Conservation (phyloP, 2,329 filamentous ascomycete species). For the Cladophialophora psammophila region DNA sequence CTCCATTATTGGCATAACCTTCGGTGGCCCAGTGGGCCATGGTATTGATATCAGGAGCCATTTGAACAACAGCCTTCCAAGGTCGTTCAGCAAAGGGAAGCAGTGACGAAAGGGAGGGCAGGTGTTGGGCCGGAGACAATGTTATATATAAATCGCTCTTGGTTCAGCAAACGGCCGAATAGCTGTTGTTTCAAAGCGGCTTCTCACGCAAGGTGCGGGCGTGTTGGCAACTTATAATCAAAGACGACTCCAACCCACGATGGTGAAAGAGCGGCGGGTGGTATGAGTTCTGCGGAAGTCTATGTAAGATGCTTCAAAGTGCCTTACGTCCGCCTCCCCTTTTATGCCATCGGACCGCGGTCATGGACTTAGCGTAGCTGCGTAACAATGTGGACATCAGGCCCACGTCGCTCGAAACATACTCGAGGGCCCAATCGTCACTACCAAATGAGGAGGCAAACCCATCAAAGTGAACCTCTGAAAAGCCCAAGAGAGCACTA, state of each 20-base stretch:
- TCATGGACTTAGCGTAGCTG: not conserved
- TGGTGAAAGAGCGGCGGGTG: not conserved
- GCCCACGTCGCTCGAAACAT: not conserved
- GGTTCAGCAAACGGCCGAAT: not conserved
- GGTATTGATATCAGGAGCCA: conserved; percentile 40
- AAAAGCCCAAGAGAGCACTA: not conserved
- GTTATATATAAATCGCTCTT: not conserved
- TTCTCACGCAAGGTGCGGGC: not conserved
- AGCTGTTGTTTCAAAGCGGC: not conserved
- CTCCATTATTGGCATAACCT: conserved; percentile 50
- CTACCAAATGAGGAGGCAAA: not conserved
- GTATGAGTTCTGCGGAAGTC: not conserved
- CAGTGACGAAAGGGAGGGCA: not conserved
- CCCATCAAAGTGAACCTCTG: conserved; percentile 1
- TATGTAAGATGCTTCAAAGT: not conserved
- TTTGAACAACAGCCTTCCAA: conserved; percentile 12
- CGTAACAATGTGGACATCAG: not conserved
- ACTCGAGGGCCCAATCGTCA: not conserved
- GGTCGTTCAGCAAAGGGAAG: not conserved
- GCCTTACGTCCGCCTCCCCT: not conserved
- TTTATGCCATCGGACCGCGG: not conserved
- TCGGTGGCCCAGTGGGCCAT: conserved; percentile 41
- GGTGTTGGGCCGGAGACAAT: not conserved
- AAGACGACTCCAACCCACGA: not conserved
- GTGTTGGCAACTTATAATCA: conserved; percentile 6